Conservation (phyloP, 2,329 filamentous ascomycete species). For the Fonsecaea monophora region DNA sequence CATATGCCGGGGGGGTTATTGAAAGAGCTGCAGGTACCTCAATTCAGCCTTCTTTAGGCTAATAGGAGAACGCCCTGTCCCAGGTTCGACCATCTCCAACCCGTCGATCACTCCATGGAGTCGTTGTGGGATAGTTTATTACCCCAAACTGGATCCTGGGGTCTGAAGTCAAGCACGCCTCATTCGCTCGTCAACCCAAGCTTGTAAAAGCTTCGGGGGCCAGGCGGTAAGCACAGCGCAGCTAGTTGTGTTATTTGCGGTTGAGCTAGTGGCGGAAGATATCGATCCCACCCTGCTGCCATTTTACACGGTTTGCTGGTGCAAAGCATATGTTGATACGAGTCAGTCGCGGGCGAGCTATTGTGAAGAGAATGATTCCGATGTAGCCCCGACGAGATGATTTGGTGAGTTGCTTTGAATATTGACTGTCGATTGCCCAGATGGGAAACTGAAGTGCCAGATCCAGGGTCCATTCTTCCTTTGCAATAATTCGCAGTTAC, state of each 20-base stretch:
- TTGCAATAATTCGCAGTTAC: not conserved
- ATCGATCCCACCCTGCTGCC: not conserved
- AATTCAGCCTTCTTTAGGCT: slow-evolving; percentile 26
- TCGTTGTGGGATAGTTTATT: slow-evolving; percentile 10
- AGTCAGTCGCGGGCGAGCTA: not conserved
- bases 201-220: slow-evolving; percentile 9
- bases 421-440: not conserved
- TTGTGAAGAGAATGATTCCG: not conserved
- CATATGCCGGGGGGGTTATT: not conserved
- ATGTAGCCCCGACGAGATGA: not conserved
- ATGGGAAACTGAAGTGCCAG: not conserved
- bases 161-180: not conserved
- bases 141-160: slow-evolving; percentile 14
- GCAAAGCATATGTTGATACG: not conserved
- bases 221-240: slow-evolving; percentile 1
- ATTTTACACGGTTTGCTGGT: not conserved
- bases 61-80: slow-evolving; percentile 26
- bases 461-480: not conserved
- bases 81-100: slow-evolving; percentile 1
- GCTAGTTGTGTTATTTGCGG: not conserved
- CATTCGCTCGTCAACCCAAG: not conserved
- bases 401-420: not conserved
- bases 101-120: slow-evolving; percentile 13
- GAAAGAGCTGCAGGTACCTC: slow-evolving; percentile 3
- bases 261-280: not conserved